phyloP scores from a whole-genome alignment of 305 asterid genomes.

The Solanum hybrid region DNA sequence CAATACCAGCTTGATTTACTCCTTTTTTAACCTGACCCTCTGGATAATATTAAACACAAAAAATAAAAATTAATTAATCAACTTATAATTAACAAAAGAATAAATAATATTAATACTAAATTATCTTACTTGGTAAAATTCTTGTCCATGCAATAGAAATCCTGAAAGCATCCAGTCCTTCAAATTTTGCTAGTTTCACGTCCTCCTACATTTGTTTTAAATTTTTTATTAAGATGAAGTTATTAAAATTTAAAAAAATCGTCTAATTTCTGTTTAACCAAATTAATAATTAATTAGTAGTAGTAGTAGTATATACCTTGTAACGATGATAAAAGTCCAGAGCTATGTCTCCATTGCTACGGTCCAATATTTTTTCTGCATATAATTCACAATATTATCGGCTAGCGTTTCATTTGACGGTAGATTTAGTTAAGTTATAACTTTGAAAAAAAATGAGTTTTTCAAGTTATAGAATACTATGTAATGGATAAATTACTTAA shows the following conservation, averaged over 20 bases:
- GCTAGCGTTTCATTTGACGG: fast-evolving
- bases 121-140: conserved; percentile 19
- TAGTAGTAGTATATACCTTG: conserved; percentile 10
- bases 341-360: conserved; percentile 24
- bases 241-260: not conserved
- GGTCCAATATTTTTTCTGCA: conserved; percentile 18
- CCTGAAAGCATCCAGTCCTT: conserved; percentile 18
- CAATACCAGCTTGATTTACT: conserved; percentile 10
- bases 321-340: conserved; percentile 26
- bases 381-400: not conserved
- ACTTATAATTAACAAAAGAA: not conserved
- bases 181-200: conserved; percentile 9
- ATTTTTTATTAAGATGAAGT: not conserved
- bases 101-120: not conserved
- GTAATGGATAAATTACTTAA: too few species aligned
- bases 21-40: conserved; percentile 8
- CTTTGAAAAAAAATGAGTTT: not conserved
- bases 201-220: conserved; percentile 15
- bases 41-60: not conserved
- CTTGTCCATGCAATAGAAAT: conserved; percentile 25
- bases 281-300: not conserved
- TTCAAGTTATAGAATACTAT: too few species aligned
- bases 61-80: not conserved
- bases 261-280: not conserved
- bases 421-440: not conserved